Conservation (phyloP, 192 early-diverging fungal species). For the Umbelopsis isabellina region DNA sequence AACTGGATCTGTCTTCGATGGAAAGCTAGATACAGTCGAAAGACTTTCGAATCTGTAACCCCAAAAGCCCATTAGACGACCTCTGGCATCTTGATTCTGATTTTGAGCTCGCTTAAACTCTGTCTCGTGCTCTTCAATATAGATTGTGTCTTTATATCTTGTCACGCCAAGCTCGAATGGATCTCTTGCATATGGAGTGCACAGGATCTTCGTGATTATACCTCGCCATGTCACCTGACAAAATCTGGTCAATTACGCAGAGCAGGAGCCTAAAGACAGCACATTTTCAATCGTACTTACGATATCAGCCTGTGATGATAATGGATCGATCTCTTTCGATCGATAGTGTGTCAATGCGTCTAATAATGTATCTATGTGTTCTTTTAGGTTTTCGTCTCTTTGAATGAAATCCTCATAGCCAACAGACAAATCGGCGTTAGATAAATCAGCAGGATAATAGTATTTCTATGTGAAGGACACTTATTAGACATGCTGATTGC, state of each 20-base stretch:
- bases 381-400: slow-evolving; percentile 60
- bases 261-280: slow-evolving; percentile 5
- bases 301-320: slow-evolving; percentile 32
- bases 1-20: slow-evolving; percentile 42
- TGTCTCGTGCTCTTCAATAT: slow-evolving; percentile 74
- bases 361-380: slow-evolving; percentile 85
- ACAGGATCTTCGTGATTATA: slow-evolving; percentile 85
- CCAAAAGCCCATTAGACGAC: slow-evolving; percentile 79
- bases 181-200: slow-evolving; percentile 81
- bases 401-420: slow-evolving; percentile 73
- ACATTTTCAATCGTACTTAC: slow-evolving; percentile 28
- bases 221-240: slow-evolving; percentile 78
- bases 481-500: slow-evolving; percentile 1
- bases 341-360: slow-evolving; percentile 53
- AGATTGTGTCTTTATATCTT: slow-evolving; percentile 64
- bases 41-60: slow-evolving; percentile 92
- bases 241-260: slow-evolving; percentile 30
- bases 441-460: slow-evolving; percentile 52
- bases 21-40: slow-evolving; percentile 62
- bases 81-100: slow-evolving; percentile 47
- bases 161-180: slow-evolving; percentile 85
- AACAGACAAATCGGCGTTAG: slow-evolving; percentile 56
- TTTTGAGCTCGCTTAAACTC: slow-evolving; percentile 41
- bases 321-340: slow-evolving; percentile 12
- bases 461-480: slow-evolving; percentile 50